These are phyloP conservation scores for Nematodospora valgi DNA, from an alignment of 805 yeast genomes.

Conservation along the genomic window DNA sequence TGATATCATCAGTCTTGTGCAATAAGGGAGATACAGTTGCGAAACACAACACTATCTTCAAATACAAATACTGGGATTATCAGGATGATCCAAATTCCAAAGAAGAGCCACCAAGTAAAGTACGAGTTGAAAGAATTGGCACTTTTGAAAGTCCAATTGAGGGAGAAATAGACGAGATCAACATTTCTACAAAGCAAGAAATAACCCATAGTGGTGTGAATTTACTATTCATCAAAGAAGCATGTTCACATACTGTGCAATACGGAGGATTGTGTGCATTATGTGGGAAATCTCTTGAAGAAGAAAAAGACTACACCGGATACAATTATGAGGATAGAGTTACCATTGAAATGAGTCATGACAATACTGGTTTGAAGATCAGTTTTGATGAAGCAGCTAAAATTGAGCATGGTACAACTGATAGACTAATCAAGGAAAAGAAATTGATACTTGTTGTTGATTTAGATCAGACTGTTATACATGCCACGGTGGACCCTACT, in stretches of 20 bases:
- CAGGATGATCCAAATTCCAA: slow-evolving; percentile 51
- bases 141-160: slow-evolving; percentile 80
- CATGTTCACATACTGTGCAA: slow-evolving; percentile 89
- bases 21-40: slow-evolving; percentile 43
- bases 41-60: slow-evolving; percentile 53
- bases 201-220: slow-evolving; percentile 44
- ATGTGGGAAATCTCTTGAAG: slow-evolving; percentile 78
- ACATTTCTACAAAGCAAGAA: slow-evolving; percentile 56
- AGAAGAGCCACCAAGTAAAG: slow-evolving; percentile 40
- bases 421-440: slow-evolving; percentile 54
- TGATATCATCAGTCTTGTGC: slow-evolving; percentile 49
- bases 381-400: slow-evolving; percentile 83
- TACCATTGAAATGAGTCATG: slow-evolving; percentile 86
- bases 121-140: slow-evolving; percentile 66
- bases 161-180: slow-evolving; percentile 57
- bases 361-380: slow-evolving; percentile 77
- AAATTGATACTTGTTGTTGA: slow-evolving; percentile 91
- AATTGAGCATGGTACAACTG: slow-evolving; percentile 67
- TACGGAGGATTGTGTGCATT: slow-evolving; percentile 93
- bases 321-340: slow-evolving; percentile 69
- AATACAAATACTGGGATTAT: slow-evolving; percentile 66
- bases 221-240: slow-evolving; percentile 64
- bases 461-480: slow-evolving; percentile 95
- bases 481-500: slow-evolving; percentile 96
- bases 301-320: slow-evolving; percentile 71